Evolutionary conservation across 2,329 filamentous ascomycete species (phyloP).

Genomic region (Hypoxylon sp.): DNA sequence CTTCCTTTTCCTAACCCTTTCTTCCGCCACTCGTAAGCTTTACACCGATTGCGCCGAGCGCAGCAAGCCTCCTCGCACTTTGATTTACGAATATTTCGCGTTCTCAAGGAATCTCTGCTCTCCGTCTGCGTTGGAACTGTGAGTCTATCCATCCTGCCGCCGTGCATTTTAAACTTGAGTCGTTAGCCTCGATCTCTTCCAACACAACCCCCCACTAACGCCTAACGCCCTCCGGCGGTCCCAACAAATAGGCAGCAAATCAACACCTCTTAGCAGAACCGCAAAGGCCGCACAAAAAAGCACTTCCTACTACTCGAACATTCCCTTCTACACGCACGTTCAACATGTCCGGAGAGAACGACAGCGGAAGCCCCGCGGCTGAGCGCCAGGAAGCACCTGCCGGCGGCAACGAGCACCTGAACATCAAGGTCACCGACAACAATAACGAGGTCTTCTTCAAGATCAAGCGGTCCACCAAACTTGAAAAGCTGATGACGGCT

Average conservation of each 20-base stretch:
- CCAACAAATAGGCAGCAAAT: slow-evolving; percentile 19
- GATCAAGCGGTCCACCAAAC: slow-evolving; percentile 95
- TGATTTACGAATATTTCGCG: slow-evolving; percentile 1
- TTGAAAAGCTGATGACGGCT: slow-evolving; percentile 98
- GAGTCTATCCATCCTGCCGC: slow-evolving; percentile 19
- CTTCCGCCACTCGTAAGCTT: slow-evolving; percentile 2
- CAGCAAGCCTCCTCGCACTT: neutral
- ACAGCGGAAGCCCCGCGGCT: slow-evolving; percentile 64
- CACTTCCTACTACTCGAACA: neutral
- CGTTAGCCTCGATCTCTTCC: slow-evolving; percentile 16
- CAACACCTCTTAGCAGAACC: neutral
- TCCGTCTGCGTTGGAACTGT: slow-evolving; percentile 24
- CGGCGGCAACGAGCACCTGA: slow-evolving; percentile 83
- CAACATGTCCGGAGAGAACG: slow-evolving; percentile 67
- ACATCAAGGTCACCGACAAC: slow-evolving; percentile 99
- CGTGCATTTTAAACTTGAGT: slow-evolving; percentile 13
- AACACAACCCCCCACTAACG: slow-evolving; percentile 36
- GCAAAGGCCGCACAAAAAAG: neutral
- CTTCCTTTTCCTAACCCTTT: slow-evolving; percentile 13
- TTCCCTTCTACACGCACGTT: slow-evolving; percentile 3
- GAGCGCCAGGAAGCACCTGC: slow-evolving; percentile 59
- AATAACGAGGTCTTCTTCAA: slow-evolving; percentile 99
- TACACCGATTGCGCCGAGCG: slow-evolving; percentile 6
- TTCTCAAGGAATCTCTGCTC: slow-evolving; percentile 4
- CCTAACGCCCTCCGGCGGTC: slow-evolving; percentile 20